These are phyloP conservation scores for Neoscytalidium dimidiatum DNA, from an alignment of 2,329 filamentous ascomycete species.

Conservation along the genomic window DNA sequence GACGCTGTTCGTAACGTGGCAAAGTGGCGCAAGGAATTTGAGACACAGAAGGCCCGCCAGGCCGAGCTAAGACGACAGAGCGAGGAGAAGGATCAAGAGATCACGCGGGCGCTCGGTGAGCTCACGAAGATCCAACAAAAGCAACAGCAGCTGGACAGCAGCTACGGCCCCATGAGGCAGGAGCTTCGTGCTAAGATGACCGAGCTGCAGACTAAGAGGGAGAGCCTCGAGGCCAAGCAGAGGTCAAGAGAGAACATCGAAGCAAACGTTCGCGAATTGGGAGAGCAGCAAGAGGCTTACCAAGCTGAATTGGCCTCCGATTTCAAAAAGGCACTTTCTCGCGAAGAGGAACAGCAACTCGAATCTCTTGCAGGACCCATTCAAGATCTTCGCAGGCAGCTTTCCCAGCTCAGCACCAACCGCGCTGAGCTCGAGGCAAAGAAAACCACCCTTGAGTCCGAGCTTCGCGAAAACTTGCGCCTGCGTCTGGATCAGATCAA, in stretches of 20 bases:
- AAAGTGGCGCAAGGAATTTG: constrained; percentile 73
- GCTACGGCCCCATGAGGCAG: constrained; percentile 76
- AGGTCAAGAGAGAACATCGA: constrained; percentile 68
- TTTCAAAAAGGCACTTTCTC: constrained; percentile 86
- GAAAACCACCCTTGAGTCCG: constrained; percentile 82
- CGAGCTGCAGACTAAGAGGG: constrained; percentile 71
- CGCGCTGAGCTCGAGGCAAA: constrained; percentile 76
- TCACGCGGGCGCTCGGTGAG: constrained; percentile 82
- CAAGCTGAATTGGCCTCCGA: constrained; percentile 80
- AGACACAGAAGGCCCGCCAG: constrained; percentile 65
- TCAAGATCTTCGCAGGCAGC: constrained; percentile 74
- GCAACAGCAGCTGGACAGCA: constrained; percentile 74
- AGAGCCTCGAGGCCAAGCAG: constrained; percentile 73
- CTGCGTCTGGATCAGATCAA: constrained; percentile 86
- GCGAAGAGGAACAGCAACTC: constrained; percentile 79
- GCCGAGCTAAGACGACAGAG: constrained; percentile 69
- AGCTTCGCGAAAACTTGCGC: constrained; percentile 85
- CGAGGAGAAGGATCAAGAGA: constrained; percentile 81
- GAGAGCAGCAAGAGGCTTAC: constrained; percentile 73
- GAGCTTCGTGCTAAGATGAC: constrained; percentile 76
- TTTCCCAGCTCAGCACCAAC: constrained; percentile 71
- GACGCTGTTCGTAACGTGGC: constrained; percentile 76
- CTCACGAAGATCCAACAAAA: constrained; percentile 80
- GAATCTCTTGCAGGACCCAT: constrained; percentile 69
- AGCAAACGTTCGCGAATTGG: constrained; percentile 57